These are phyloP conservation scores for Diaporthe sp. DNA, from an alignment of 2,329 filamentous ascomycete species.

Conservation along the genomic window DNA sequence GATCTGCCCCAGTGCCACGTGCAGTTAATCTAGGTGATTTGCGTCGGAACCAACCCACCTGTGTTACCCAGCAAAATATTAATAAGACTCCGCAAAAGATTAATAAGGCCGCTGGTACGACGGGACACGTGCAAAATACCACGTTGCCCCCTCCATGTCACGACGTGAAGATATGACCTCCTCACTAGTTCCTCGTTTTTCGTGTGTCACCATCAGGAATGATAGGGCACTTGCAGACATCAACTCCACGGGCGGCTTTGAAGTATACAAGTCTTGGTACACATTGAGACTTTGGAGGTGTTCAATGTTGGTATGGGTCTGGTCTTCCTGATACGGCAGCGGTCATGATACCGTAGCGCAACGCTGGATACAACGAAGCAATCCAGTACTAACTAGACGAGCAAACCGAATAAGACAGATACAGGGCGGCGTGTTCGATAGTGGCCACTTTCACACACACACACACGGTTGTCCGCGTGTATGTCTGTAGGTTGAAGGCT, in stretches of 20 bases:
- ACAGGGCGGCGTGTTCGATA: neutral
- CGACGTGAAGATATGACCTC: neutral
- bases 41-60: neutral
- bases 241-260: neutral
- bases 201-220: neutral
- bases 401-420: neutral
- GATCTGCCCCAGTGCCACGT: conserved; percentile 4
- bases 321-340: neutral
- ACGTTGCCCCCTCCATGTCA: neutral
- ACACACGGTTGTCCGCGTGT: neutral
- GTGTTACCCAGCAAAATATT: conserved; percentile 2
- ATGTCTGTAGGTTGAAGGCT: neutral
- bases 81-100: neutral
- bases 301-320: neutral
- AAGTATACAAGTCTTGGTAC: neutral
- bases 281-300: neutral
- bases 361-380: neutral
- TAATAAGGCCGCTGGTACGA: neutral
- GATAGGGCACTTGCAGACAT: neutral
- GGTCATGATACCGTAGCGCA: neutral
- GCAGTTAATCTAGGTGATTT: conserved; percentile 2
- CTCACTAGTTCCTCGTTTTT: neutral
- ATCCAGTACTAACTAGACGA: neutral
- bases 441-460: neutral
- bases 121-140: neutral